A percentile compares a stretch with the other conserved stretches of the same genome.
phyloP scores from a whole-genome alignment of 2,329 filamentous ascomycete genomes.

The Arthrobotrys musiformis region DNA sequence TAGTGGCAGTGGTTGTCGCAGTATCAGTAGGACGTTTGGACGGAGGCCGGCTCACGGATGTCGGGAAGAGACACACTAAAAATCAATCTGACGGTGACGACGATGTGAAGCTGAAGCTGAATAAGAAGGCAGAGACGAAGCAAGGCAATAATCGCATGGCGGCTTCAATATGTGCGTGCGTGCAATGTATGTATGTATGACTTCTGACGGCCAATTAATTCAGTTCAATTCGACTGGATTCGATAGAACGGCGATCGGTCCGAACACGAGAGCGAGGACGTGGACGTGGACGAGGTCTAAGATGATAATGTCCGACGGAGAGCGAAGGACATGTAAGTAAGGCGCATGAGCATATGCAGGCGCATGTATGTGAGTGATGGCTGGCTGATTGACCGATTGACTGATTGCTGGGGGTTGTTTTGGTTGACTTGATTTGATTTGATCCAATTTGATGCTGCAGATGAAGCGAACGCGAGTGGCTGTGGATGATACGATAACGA shows the following conservation, averaged over 20 bases:
- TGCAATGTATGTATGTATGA: background rate
- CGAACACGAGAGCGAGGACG: background rate
- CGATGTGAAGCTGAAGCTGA: conserved; percentile 13
- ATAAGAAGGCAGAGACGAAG: conserved; percentile 14
- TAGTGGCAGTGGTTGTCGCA: background rate
- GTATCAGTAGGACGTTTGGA: no score
- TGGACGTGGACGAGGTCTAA: no score
- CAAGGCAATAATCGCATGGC: conserved; percentile 51
- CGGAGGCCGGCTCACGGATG: conserved; percentile 48
- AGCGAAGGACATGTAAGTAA: conserved; percentile 13
- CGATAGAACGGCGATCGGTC: conserved; percentile 26
- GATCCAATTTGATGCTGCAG: no score
- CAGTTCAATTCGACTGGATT: no score
- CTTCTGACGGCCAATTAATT: background rate
- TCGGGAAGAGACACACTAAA: background rate
- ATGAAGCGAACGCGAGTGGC: background rate
- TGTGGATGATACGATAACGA: background rate
- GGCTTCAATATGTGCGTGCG: conserved; percentile 15
- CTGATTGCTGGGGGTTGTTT: background rate
- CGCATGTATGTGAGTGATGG: background rate
- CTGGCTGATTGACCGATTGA: background rate
- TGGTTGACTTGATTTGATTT: no score
- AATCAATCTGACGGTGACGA: conserved; percentile 31
- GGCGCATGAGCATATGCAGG: background rate
- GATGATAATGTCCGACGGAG: conserved; percentile 18